Evolutionary conservation across 768 basidiomycete genomes (phyloP), one percentile per base, ranked within the genome.

Genomic region (Fomitopsis serialis): DNA sequence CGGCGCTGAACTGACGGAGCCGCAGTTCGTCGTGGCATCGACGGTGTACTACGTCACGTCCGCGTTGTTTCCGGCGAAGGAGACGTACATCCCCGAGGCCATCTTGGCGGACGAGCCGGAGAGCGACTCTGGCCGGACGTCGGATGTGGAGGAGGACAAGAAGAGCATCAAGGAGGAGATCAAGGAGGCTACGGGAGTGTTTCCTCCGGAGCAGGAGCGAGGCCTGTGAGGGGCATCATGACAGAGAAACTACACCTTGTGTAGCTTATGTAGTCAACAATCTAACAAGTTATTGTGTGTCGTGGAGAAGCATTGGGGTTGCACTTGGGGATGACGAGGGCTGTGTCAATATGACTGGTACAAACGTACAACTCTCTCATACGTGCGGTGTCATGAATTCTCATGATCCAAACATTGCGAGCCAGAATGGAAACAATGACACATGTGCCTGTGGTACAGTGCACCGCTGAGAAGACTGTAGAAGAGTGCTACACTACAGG

Each of bases 11-110:
- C 35, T 49, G 7, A 49, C 11, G n/a, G 13, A 21, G 21, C n/a
- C n/a, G 55, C 57, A 23, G 63, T 71, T 72, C 65, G 63, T 62
- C 50, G 60, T 69, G 19, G 63, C 74, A 6, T 63, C 67, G n/a
- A 46, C 52, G 21, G 59, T 72, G 27, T 75, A 72, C 61, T 64
- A 62, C 23, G 34, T 61, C 27, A 59, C 72, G 13, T 73, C 70
- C 12, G 56, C 57, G 29, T 47, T 72, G 46, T 75, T 68, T 61
- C 74, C 75, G 1, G 73, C 75, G 9, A 56, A 61, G 29, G 69
- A 69, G 55, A 72, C 74, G 17, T 65, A 68, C 58, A 45, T 76
- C 17, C 55, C 61, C 17, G 61, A 61, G 36, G 60, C 58, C 9
- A 63, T 65, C 32, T 51, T 57, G 10, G 48, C 56, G 27, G 60